Percentiles rank a stretch among this genome's conserved stretches.
Evolutionary conservation across 2,329 filamentous ascomycete genomes (phyloP).

Genomic region (Grosmannia huntii): DNA sequence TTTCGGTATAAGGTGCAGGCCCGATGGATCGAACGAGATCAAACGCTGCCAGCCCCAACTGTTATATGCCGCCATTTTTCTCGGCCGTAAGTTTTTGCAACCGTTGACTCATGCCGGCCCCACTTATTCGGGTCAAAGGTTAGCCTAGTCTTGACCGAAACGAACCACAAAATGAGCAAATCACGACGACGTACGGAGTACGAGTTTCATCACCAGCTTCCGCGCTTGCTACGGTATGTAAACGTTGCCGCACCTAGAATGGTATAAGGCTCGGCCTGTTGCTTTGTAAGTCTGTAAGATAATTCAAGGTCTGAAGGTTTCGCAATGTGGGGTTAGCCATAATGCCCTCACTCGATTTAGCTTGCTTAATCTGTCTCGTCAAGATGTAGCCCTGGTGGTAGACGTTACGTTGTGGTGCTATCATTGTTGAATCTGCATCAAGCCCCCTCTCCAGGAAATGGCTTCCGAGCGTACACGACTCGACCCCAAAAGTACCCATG

Average conservation of each 20-base stretch:
- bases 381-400: no score
- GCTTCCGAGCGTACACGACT: not conserved
- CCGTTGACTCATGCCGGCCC: not conserved
- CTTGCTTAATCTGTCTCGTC: no score
- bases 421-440: no score
- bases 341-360: no score
- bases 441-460: not conserved
- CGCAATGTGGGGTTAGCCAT: no score
- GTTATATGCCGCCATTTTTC: not conserved
- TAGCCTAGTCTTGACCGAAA: not conserved
- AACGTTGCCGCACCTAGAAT: not conserved
- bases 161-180: not conserved
- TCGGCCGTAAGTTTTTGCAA: not conserved
- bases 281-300: no score
- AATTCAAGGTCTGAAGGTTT: no score
- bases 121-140: constrained; percentile 1
- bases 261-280: no score
- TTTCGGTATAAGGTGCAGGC: not conserved
- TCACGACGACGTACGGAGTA: not conserved
- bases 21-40: not conserved
- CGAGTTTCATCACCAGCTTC: not conserved
- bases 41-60: not conserved
- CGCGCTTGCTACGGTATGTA: not conserved
- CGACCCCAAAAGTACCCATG: not conserved
- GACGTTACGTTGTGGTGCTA: no score